Evolutionary conservation across 2,329 filamentous ascomycete species (phyloP).

Genomic region (Ophiostoma perfectum): DNA sequence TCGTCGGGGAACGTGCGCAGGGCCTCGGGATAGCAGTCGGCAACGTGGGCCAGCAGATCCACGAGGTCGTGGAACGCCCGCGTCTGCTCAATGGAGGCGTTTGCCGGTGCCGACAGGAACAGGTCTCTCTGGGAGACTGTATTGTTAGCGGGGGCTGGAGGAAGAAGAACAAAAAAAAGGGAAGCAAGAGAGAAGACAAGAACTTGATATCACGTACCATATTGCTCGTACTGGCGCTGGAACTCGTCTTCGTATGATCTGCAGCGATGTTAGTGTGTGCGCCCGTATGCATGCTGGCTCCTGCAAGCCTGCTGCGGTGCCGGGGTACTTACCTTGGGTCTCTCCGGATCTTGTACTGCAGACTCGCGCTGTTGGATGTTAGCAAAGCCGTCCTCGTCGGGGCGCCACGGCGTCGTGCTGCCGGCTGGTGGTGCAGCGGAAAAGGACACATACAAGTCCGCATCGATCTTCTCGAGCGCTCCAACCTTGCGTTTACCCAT

Average conservation of each 20-base stretch:
- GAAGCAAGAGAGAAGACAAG: not conserved
- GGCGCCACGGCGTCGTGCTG: not conserved
- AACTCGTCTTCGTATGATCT: conserved; percentile 76
- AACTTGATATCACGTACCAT: conserved; percentile 46
- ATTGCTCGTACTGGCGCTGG: conserved; percentile 79
- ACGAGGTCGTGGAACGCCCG: conserved; percentile 86
- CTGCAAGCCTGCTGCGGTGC: not conserved
- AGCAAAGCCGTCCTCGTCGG: conserved; percentile 25
- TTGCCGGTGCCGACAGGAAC: conserved; percentile 76
- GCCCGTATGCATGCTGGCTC: not conserved
- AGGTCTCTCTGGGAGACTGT: conserved; percentile 70
- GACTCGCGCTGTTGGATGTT: conserved; percentile 55
- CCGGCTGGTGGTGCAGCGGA: not conserved
- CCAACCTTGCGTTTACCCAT: conserved; percentile 88
- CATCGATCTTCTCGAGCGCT: conserved; percentile 91
- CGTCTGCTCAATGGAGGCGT: conserved; percentile 69
- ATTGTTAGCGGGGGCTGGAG: not conserved
- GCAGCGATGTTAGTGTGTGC: conserved; percentile 13
- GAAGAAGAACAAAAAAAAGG: not conserved
- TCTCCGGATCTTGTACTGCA: conserved; percentile 77
- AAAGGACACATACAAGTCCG: conserved; percentile 56
- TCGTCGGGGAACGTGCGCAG: conserved; percentile 73
- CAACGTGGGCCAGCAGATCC: conserved; percentile 87
- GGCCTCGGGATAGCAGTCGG: conserved; percentile 84
- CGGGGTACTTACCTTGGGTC: conserved; percentile 59